Evolutionary conservation across 805 yeast genomes (phyloP).

Genomic region (Wickerhamiella alocasiicola): DNA sequence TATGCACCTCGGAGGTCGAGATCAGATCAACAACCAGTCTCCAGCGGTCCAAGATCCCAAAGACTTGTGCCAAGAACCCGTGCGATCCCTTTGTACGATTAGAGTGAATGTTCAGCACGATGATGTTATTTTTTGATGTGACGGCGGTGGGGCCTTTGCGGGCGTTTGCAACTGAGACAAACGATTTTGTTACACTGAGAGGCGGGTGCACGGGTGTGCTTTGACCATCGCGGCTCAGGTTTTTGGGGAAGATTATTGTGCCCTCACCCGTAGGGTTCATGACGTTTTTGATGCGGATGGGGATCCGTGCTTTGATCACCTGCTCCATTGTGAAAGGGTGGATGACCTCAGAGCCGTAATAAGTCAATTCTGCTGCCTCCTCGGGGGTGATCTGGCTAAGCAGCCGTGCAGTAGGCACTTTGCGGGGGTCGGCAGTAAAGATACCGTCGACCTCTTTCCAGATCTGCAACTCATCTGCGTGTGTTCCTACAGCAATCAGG

Average conservation of each 20-base stretch:
- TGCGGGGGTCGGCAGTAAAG: slow-evolving; percentile 96
- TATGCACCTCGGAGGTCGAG: slow-evolving; percentile 95
- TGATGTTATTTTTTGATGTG: slow-evolving; percentile 85
- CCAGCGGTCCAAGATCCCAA: slow-evolving; percentile 71
- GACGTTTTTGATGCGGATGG: slow-evolving; percentile 92
- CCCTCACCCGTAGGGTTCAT: slow-evolving; percentile 89
- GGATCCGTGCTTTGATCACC: slow-evolving; percentile 89
- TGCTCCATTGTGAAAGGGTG: slow-evolving; percentile 99
- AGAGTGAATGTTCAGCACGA: slow-evolving; percentile 85
- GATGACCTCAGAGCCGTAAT: slow-evolving; percentile 94
- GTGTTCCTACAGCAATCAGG: slow-evolving; percentile 79
- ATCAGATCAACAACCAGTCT: slow-evolving; percentile 87
- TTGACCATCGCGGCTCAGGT: slow-evolving; percentile 73
- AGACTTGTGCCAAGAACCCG: slow-evolving; percentile 87
- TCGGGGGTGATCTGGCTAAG: slow-evolving; percentile 88
- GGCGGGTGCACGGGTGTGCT: slow-evolving; percentile 94
- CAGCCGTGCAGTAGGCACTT: slow-evolving; percentile 79
- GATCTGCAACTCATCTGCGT: slow-evolving; percentile 88
- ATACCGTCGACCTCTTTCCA: slow-evolving; percentile 99
- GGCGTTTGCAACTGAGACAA: slow-evolving; percentile 37
- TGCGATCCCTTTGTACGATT: slow-evolving; percentile 86
- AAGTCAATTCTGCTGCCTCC: slow-evolving; percentile 96
- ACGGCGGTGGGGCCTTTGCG: slow-evolving; percentile 67
- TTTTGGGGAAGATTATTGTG: slow-evolving; percentile 87
- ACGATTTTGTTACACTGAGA: slow-evolving; percentile 36